A percentile compares a stretch with the other conserved stretches of the same genome.
phyloP scores from a whole-genome alignment of 129 eudicot species.

The Arctium minus region DNA sequence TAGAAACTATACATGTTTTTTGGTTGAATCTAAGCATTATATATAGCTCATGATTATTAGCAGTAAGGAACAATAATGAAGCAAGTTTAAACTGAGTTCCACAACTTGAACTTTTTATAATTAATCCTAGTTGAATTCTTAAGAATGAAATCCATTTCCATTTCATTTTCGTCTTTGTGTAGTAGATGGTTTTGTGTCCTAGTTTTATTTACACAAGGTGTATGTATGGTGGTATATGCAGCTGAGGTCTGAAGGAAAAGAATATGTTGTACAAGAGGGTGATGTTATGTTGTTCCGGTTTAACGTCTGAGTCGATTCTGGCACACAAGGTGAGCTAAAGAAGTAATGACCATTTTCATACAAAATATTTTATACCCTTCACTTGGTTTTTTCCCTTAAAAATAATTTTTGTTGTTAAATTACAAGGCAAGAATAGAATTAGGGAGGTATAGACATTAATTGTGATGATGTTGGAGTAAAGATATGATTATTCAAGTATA shows the following conservation, averaged over 20 bases:
- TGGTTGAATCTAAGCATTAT: too few relatives aligned
- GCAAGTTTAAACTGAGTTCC: too few relatives aligned
- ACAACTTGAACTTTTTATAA: too few relatives aligned
- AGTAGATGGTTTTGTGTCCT: background rate
- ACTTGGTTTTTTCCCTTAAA: background rate
- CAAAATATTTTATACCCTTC: background rate
- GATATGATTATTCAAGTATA: background rate
- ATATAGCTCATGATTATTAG: too few relatives aligned
- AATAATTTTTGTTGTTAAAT: background rate
- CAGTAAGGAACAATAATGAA: too few relatives aligned
- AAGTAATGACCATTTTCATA: background rate
- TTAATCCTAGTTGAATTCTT: too few relatives aligned
- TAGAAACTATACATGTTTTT: too few relatives aligned
- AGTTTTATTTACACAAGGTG: background rate
- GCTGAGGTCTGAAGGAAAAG: constrained; percentile 96
- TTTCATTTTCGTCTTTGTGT: background rate
- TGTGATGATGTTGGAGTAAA: constrained; percentile 2
- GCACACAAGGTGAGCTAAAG: constrained; percentile 9
- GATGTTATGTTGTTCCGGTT: constrained; percentile 95
- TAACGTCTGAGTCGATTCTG: constrained; percentile 46
- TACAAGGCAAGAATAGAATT: constrained; percentile 1
- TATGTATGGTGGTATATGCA: constrained; percentile 35
- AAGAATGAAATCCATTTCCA: background rate
- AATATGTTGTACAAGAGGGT: constrained; percentile 89
- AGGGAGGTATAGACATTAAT: background rate